Base-by-base conservation (phyloP, 768 basidiomycete genomes). In the Pleurotus pulmonarius region DNA sequence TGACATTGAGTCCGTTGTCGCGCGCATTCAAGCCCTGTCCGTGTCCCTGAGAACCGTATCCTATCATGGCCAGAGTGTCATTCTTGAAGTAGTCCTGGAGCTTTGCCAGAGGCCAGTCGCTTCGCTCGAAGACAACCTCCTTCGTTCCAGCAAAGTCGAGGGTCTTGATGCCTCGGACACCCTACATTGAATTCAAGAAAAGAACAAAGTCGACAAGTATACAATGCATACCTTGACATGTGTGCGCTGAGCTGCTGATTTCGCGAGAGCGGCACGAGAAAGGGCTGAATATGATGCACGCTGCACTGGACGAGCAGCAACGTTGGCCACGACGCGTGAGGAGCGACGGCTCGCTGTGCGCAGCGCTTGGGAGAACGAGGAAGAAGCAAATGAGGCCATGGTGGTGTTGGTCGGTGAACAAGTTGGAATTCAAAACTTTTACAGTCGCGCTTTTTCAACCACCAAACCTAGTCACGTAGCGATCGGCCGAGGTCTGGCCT, bases 51-150 rank as follows among this genome's bases (percentile, higher is more conserved):
- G 97, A 98, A 60, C 97, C 97, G 70, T 99, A 98, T 58, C 97
- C 97, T 65, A 98, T 98, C 75, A 99, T 86, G 60, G 96, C 96
- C 55, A 99, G 92, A 63, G 95, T 98, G 75, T 99, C 97, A 69
- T 98, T 90, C 77, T 98, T 98, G 84, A 99, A 97, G 83, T 96
- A 99, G 72, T 98, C 94, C 73, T 98, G 96, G 69, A 99, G 87
- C 78, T 92, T 98, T 59, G 93, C 86, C 60, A 96, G 77, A 37
- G 97, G 97, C 97, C 97, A 99, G 83, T 99, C 97, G 64, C 82
- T 83, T 61, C 92, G 92, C 78, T 98, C 95, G 68, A 95, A 98
- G 46, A 98, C 92, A 60, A 83, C 83, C 77, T 98, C 94, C 69
- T 94, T 83, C 58, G 88, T 87, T 65, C 94, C 95, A 54, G 95